phyloP scores from a whole-genome alignment of 345 rosid species.

The Stellera chamaejasme region DNA sequence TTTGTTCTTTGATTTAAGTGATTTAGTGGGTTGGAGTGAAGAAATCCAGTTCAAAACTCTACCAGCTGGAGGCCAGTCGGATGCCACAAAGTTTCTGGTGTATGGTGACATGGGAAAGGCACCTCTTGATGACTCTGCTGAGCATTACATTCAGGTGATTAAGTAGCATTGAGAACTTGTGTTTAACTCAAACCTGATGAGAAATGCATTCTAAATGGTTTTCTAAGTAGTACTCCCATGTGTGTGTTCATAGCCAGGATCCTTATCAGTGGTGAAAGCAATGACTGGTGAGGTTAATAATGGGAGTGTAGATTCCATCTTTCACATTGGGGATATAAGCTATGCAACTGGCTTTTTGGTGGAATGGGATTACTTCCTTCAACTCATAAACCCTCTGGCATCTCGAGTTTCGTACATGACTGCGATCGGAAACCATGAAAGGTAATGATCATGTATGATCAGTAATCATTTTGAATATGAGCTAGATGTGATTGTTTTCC shows the following conservation, averaged over 20 bases:
- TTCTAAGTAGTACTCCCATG: neutral
- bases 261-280: conserved; percentile 43
- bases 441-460: conserved; percentile 16
- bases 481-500: neutral
- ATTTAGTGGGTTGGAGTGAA: conserved; percentile 54
- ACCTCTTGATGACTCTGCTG: conserved; percentile 50
- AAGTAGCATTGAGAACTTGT: too few relatives aligned
- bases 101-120: conserved; percentile 81
- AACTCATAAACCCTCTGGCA: conserved; percentile 46
- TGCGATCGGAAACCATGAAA: conserved; percentile 68
- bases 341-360: conserved; percentile 70
- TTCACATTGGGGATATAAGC: conserved; percentile 77
- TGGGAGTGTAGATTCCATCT: conserved; percentile 45
- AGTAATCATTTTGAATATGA: neutral
- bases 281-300: conserved; percentile 31
- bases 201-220: too few relatives aligned
- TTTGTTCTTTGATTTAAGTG: conserved; percentile 19
- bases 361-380: conserved; percentile 69
- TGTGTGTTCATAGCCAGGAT: conserved; percentile 40
- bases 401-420: conserved; percentile 66
- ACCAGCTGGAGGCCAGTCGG: conserved; percentile 43
- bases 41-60: conserved; percentile 39
- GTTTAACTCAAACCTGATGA: too few relatives aligned
- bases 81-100: conserved; percentile 40
- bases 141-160: conserved; percentile 56